Conservation (phyloP, 1,139 yeast genomes). For the Taphrina communis region DNA sequence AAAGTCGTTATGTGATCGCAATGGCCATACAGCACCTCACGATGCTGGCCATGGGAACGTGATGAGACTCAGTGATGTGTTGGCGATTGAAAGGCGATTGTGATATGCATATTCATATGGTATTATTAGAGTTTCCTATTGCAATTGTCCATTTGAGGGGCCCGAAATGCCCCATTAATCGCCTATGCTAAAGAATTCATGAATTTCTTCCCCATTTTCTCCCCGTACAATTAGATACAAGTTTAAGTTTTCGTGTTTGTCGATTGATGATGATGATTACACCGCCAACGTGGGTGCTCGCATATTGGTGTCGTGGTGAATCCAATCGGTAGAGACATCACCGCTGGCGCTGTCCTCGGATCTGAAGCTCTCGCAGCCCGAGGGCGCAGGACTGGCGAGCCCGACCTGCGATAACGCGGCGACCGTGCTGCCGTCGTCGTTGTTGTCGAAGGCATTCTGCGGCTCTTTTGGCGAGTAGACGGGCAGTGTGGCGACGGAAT, state of each 20-base stretch:
- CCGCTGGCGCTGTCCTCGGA: neutral
- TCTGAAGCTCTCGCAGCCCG: slow-evolving; percentile 6
- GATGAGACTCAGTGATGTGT: no score
- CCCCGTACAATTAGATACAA: neutral
- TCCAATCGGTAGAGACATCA: slow-evolving; percentile 5
- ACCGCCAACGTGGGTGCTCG: slow-evolving; percentile 5
- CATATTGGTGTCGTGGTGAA: slow-evolving; percentile 9
- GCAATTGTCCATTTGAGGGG: no score
- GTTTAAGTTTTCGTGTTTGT: neutral
- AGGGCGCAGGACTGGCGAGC: slow-evolving; percentile 4
- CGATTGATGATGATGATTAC: neutral
- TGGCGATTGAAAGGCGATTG: no score
- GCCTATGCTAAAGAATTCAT: slow-evolving; percentile 1
- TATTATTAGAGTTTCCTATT: no score
- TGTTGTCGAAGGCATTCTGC: neutral
- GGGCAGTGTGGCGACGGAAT: slow-evolving; percentile 36
- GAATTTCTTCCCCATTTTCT: no score
- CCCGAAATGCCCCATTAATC: neutral
- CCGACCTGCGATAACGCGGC: slow-evolving; percentile 4
- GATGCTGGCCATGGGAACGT: no score
- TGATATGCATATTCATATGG: no score
- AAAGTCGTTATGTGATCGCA: no score
- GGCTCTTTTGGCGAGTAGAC: slow-evolving; percentile 28
- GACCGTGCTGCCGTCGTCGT: neutral
- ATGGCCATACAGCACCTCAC: no score